Percentiles rank a stretch among this genome's conserved stretches.
These are phyloP conservation scores for Sinapis alba DNA, from an alignment of 441 rosid genomes.

Conservation along the genomic window DNA sequence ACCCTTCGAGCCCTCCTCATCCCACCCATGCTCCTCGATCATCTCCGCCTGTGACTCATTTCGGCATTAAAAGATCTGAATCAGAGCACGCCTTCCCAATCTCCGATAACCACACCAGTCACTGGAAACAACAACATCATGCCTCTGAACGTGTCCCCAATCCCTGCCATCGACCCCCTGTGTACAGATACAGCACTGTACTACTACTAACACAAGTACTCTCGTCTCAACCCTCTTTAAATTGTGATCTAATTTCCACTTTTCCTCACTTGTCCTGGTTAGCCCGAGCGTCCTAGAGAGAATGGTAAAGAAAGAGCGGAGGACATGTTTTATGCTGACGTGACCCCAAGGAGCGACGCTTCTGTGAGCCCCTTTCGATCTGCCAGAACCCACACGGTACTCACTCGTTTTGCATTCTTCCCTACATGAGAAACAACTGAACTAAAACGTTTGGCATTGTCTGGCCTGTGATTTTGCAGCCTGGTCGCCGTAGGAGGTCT, in stretches of 20 bases:
- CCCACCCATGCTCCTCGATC: background rate
- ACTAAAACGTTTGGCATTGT: background rate
- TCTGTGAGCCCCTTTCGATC: slow-evolving; percentile 34
- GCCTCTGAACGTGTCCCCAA: slow-evolving; percentile 36
- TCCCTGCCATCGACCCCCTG: slow-evolving; percentile 36
- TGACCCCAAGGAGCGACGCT: slow-evolving; percentile 30
- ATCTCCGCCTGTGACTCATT: slow-evolving; percentile 11
- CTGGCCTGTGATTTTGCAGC: slow-evolving; percentile 31
- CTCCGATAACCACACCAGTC: slow-evolving; percentile 33
- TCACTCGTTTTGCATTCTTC: background rate
- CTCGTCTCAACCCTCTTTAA: slow-evolving; percentile 2
- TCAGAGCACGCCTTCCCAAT: slow-evolving; percentile 32
- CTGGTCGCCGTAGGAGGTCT: slow-evolving; percentile 39
- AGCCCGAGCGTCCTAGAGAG: slow-evolving; percentile 35
- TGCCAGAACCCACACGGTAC: slow-evolving; percentile 31
- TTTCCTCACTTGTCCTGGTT: background rate
- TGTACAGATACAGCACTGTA: slow-evolving; percentile 36
- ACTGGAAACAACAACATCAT: slow-evolving; percentile 31
- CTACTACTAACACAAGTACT: background rate
- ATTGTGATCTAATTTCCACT: background rate
- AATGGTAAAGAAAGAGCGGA: slow-evolving; percentile 26
- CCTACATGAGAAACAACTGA: background rate
- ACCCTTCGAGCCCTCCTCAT: slow-evolving; percentile 41
- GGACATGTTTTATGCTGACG: slow-evolving; percentile 19
- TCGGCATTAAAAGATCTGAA: slow-evolving; percentile 30